Conservation (phyloP, 2,329 filamentous ascomycete species). For the Dryadomyces quercus-mongolicae region DNA sequence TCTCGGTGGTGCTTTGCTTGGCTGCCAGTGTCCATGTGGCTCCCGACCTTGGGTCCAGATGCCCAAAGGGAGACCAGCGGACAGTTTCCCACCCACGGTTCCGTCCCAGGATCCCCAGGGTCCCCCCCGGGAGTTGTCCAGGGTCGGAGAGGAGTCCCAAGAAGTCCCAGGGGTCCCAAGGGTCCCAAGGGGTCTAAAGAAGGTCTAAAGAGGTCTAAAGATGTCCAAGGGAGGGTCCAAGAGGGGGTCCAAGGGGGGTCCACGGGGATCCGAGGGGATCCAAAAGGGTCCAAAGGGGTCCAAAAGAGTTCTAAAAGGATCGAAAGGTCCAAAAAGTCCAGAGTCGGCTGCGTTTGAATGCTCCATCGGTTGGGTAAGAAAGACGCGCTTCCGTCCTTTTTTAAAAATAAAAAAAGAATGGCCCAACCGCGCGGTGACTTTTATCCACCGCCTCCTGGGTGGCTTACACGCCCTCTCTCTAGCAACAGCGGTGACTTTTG, state of each 20-base stretch:
- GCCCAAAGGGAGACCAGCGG: neutral
- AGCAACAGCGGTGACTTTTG: neutral
- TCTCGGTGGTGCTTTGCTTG: neutral
- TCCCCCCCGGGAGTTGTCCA: no score
- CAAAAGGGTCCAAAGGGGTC: no score
- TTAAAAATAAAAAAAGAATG: neutral
- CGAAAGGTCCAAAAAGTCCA: neutral
- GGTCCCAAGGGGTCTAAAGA: no score
- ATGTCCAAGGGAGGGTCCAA: no score
- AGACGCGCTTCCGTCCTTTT: neutral
- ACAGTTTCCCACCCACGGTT: no score
- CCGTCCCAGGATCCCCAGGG: no score
- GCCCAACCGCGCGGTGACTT: neutral
- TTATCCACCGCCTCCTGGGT: neutral
- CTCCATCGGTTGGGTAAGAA: constrained; percentile 2
- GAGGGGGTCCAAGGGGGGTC: no score
- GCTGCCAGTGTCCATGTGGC: neutral
- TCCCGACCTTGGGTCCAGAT: neutral
- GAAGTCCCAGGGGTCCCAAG: no score
- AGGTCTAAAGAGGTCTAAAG: no score
- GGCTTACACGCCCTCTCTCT: neutral
- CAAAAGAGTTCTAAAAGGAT: neutral
- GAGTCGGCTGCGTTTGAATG: neutral
- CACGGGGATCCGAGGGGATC: no score
- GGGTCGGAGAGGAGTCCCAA: no score